These are phyloP conservation scores for Aspergillus bombycis DNA, from an alignment of 2,329 filamentous ascomycete species.

Conservation along the genomic window DNA sequence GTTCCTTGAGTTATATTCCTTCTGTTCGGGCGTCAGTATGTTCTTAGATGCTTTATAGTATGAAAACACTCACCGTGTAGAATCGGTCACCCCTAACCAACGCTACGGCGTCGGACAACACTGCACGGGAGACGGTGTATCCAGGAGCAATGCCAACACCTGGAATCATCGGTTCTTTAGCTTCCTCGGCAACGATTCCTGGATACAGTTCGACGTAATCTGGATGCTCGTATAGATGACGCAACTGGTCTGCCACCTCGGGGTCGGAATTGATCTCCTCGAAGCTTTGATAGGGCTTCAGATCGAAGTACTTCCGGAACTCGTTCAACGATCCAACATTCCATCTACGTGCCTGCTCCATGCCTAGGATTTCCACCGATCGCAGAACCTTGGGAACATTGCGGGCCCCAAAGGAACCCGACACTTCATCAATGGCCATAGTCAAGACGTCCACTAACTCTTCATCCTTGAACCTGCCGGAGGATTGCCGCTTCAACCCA, in stretches of 20 bases:
- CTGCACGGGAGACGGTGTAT: conserved; percentile 75
- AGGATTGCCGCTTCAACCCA: conserved; percentile 63
- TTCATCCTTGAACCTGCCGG: conserved; percentile 73
- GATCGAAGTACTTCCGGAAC: conserved; percentile 78
- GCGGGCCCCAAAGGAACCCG: conserved; percentile 70
- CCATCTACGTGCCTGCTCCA: conserved; percentile 76
- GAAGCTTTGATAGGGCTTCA: conserved; percentile 75
- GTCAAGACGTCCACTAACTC: conserved; percentile 72
- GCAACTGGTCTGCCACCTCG: conserved; percentile 66
- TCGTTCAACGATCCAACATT: conserved; percentile 79
- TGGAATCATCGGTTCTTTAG: conserved; percentile 72
- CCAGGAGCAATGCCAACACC: conserved; percentile 75
- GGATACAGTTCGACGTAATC: conserved; percentile 82
- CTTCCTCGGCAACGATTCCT: conserved; percentile 74
- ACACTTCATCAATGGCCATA: conserved; percentile 71
- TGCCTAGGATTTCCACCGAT: conserved; percentile 78
- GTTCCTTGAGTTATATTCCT: conserved; percentile 73
- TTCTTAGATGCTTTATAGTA: conserved; percentile 49
- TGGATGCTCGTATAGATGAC: conserved; percentile 69
- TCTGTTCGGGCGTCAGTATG: conserved; percentile 12
- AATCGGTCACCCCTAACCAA: conserved; percentile 73
- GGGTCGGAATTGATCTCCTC: conserved; percentile 83
- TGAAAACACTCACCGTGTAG: conserved; percentile 56
- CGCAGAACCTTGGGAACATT: conserved; percentile 75
- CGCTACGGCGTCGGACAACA: conserved; percentile 75